A percentile compares a stretch with the other conserved stretches of the same genome.
Evolutionary conservation across 1,284 basidiomycete genomes (phyloP).

Genomic region (Caloboletus inedulis): DNA sequence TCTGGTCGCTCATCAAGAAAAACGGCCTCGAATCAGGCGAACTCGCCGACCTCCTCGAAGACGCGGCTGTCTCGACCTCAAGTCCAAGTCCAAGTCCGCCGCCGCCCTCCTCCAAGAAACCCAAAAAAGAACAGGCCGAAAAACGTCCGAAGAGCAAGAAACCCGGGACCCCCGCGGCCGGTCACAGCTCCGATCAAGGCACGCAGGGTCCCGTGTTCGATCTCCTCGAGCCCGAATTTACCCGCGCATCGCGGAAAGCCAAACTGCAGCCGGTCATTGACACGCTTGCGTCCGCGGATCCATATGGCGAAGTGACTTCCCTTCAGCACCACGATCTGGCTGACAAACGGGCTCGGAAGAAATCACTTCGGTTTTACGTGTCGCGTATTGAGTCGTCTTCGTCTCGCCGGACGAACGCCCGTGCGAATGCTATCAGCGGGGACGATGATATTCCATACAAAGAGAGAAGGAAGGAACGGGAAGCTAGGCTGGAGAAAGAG

Average conservation of each 20-base stretch:
- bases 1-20: conserved; percentile 29
- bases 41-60: conserved; percentile 52
- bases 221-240: conserved; percentile 67
- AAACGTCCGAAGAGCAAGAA: conserved; percentile 43
- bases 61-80: conserved; percentile 35
- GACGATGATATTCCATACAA: conserved; percentile 89
- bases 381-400: conserved; percentile 76
- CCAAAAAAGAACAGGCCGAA: conserved; percentile 12
- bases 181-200: conserved; percentile 10
- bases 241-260: conserved; percentile 34
- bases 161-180: conserved; percentile 34
- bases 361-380: conserved; percentile 84
- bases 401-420: conserved; percentile 68
- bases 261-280: conserved; percentile 7
- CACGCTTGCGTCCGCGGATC: conserved; percentile 41
- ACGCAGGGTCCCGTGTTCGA: conserved; percentile 52
- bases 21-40: conserved; percentile 50
- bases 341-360: conserved; percentile 79
- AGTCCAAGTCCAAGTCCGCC: conserved; percentile 8
- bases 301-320: conserved; percentile 72
- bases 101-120: conserved; percentile 19
- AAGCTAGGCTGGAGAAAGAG: conserved; percentile 50
- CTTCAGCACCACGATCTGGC: conserved; percentile 70
- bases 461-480: conserved; percentile 61
- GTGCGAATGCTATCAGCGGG: conserved; percentile 61